A percentile compares a stretch with the other conserved stretches of the same genome.
Conservation (phyloP, 2,329 filamentous ascomycete genomes). For the Monosporascus sp. region DNA sequence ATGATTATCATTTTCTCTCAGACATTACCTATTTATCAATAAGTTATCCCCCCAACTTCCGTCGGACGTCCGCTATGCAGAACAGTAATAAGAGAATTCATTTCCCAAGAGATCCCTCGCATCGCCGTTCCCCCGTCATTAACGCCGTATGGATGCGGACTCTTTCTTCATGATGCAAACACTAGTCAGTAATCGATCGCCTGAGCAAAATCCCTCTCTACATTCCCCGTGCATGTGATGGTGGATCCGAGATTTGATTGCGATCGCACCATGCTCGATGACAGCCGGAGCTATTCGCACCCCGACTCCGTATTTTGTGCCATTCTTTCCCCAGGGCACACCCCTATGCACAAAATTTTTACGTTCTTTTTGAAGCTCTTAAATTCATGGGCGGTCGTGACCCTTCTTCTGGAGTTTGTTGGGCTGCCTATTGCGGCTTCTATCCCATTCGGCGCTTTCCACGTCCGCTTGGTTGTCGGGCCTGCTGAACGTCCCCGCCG, state of each 20-base stretch:
- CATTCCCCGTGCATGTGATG: not conserved
- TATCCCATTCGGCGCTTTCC: slow-evolving; percentile 11
- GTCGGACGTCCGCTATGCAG: not conserved
- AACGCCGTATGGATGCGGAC: not conserved
- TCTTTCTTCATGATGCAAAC: not conserved
- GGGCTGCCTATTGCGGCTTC: slow-evolving; percentile 3
- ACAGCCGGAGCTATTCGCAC: not conserved
- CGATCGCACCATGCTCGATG: not conserved
- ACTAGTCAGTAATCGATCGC: not conserved
- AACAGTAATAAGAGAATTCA: not conserved
- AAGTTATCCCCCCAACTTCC: not conserved
- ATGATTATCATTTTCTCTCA: not conserved
- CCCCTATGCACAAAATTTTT: not conserved
- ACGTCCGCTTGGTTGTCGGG: slow-evolving; percentile 13
- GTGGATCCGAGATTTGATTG: not conserved
- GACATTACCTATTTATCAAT: not conserved
- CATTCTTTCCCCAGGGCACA: not conserved
- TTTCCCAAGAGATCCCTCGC: not conserved
- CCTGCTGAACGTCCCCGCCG: slow-evolving; percentile 22
- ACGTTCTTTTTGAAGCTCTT: not conserved
- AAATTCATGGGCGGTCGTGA: slow-evolving; percentile 10
- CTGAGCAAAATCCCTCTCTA: not conserved
- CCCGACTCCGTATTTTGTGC: not conserved
- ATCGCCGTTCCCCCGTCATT: not conserved
- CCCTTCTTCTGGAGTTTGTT: slow-evolving; percentile 16